Evolutionary conservation across 352 stramenopile species (phyloP).

Genomic region (Pythium volutum): DNA sequence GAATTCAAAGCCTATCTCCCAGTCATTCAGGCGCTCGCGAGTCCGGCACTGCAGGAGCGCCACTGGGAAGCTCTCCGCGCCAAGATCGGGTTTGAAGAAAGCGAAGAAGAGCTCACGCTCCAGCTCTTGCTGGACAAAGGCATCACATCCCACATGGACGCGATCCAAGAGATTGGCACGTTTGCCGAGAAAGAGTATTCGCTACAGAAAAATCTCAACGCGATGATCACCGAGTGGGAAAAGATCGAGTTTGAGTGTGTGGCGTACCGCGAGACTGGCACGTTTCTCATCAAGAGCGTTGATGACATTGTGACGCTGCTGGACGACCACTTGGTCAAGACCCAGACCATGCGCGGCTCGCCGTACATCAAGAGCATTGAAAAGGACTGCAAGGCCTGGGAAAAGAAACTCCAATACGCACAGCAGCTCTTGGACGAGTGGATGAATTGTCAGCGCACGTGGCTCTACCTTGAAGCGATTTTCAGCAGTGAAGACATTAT

Average conservation of each 20-base stretch:
- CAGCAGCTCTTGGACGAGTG: conserved; percentile 93
- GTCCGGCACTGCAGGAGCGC: conserved; percentile 88
- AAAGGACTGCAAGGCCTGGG: conserved; percentile 87
- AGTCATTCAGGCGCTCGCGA: conserved; percentile 91
- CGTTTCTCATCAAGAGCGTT: conserved; percentile 80
- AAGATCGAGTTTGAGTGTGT: conserved; percentile 92
- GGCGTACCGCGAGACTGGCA: conserved; percentile 92
- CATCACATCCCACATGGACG: conserved; percentile 87
- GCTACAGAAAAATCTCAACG: conserved; percentile 90
- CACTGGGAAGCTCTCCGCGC: conserved; percentile 91
- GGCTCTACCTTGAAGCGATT: conserved; percentile 95
- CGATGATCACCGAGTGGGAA: conserved; percentile 94
- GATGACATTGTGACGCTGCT: conserved; percentile 92
- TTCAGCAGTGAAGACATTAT: conserved; percentile 96
- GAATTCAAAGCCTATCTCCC: conserved; percentile 92
- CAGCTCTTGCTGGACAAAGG: conserved; percentile 76
- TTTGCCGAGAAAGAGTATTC: conserved; percentile 95
- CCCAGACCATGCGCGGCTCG: conserved; percentile 93
- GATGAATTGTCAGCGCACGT: conserved; percentile 93
- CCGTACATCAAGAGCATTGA: conserved; percentile 95
- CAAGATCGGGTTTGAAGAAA: conserved; percentile 87
- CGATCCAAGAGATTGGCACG: conserved; percentile 87
- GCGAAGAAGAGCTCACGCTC: conserved; percentile 84
- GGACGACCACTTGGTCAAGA: conserved; percentile 94
- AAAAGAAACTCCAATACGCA: conserved; percentile 87